Conservation (phyloP, 306 rosid species). For the Vigna radiata region DNA sequence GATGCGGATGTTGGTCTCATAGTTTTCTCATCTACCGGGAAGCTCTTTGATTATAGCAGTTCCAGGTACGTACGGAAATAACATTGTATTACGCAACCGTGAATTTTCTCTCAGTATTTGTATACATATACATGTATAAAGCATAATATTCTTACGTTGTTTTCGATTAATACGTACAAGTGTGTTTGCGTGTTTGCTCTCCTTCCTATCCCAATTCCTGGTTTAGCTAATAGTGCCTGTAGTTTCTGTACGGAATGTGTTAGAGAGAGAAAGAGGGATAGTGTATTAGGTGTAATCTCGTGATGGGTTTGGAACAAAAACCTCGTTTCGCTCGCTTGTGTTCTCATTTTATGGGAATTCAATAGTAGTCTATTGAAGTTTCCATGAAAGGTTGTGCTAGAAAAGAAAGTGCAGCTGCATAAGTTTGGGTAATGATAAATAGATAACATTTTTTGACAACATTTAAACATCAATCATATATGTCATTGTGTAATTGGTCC, state of each 20-base stretch:
- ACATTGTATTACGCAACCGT: background rate
- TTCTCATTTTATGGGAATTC: slow-evolving; percentile 17
- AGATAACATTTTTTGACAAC: too few species aligned
- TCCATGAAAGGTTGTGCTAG: background rate
- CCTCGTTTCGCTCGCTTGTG: slow-evolving; percentile 40
- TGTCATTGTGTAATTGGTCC: too few species aligned
- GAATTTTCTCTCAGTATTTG: slow-evolving; percentile 1
- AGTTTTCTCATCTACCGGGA: slow-evolving; percentile 50
- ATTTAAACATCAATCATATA: too few species aligned
- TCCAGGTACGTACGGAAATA: slow-evolving; percentile 36
- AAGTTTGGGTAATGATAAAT: too few species aligned
- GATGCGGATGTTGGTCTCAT: slow-evolving; percentile 52
- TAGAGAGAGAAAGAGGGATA: background rate
- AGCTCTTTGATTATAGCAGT: slow-evolving; percentile 47
- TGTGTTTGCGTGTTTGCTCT: background rate
- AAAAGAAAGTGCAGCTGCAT: background rate
- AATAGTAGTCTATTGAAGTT: slow-evolving; percentile 15
- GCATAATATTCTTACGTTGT: background rate
- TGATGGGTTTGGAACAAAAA: slow-evolving; percentile 35
- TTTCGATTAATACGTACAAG: background rate
- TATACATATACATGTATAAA: background rate
- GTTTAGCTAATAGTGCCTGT: background rate
- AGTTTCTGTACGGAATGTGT: slow-evolving; percentile 1
- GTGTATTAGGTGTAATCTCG: background rate
- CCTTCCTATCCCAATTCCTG: background rate